Percentiles rank a stretch among this genome's conserved stretches.
These are phyloP conservation scores for Hypoxylon cercidicola DNA, from an alignment of 495 filamentous ascomycete species.

Conservation along the genomic window DNA sequence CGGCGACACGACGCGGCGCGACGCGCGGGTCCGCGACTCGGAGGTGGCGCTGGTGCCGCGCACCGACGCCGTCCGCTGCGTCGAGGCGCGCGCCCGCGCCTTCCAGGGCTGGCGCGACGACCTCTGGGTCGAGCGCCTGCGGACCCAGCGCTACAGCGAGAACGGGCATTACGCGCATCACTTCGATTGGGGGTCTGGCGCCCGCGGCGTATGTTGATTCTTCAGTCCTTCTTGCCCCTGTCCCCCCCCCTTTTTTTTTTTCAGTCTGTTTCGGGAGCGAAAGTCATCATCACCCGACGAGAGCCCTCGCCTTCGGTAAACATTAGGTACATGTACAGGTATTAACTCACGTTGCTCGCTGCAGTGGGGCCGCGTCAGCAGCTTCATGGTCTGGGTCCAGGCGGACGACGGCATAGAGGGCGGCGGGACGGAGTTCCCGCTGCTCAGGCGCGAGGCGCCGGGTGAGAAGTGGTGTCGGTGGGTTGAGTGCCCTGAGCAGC, in stretches of 20 bases:
- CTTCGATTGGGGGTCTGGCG: slow-evolving; percentile 57
- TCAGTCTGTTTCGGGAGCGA: no score
- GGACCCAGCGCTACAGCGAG: slow-evolving; percentile 54
- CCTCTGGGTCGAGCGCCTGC: slow-evolving; percentile 57
- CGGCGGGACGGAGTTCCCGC: slow-evolving; percentile 59
- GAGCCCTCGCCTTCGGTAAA: no score
- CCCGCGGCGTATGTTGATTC: slow-evolving; percentile 34
- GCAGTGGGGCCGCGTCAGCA: slow-evolving; percentile 58
- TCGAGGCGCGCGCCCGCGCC: slow-evolving; percentile 53
- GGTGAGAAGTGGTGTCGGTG: slow-evolving; percentile 56
- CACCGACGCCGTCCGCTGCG: slow-evolving; percentile 53
- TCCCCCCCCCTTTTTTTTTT: no score
- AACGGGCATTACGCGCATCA: slow-evolving; percentile 57
- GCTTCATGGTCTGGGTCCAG: slow-evolving; percentile 59
- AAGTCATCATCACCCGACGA: no score
- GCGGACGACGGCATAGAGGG: slow-evolving; percentile 47
- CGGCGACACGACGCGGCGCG: slow-evolving; percentile 45
- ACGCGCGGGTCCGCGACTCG: slow-evolving; percentile 54
- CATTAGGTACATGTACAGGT: no score
- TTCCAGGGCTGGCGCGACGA: slow-evolving; percentile 60
- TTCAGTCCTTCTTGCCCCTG: no score
- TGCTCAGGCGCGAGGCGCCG: slow-evolving; percentile 37
- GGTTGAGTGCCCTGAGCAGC: slow-evolving; percentile 49
- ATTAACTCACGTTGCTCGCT: no score
- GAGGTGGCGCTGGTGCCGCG: slow-evolving; percentile 59